Conservation (phyloP, 78 protist genomes). For the Cavenderia fasciculata region DNA sequence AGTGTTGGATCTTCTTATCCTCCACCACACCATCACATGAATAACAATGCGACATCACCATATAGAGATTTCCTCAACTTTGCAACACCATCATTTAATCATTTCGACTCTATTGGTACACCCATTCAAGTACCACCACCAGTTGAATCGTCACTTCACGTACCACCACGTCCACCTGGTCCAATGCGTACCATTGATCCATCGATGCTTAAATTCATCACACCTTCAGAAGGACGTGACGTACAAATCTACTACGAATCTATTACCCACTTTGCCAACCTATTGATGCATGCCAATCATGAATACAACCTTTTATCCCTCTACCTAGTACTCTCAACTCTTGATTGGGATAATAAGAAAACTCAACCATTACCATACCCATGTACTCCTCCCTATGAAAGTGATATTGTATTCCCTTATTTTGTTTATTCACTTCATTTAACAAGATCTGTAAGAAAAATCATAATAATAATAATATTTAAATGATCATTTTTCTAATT, state of each 20-base stretch:
- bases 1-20: no score
- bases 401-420: conserved; percentile 67
- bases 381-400: conserved; percentile 65
- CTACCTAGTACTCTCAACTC: conserved; percentile 30
- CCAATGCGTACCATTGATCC: conserved; percentile 29
- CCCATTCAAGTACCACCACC: conserved; percentile 16
- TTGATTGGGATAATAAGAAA: conserved; percentile 74
- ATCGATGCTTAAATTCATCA: conserved; percentile 16
- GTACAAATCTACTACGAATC: conserved; percentile 54
- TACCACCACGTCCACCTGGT: conserved; percentile 72
- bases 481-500: neutral
- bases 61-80: conserved; percentile 47
- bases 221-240: conserved; percentile 64
- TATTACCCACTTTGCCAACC: conserved; percentile 27
- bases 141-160: conserved; percentile 6
- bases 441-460: conserved; percentile 36
- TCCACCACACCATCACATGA: neutral
- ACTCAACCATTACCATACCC: conserved; percentile 66
- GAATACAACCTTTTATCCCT: conserved; percentile 14
- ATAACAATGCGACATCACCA: neutral
- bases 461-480: neutral
- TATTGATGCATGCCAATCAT: neutral
- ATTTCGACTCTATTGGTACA: conserved; percentile 43
- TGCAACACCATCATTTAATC: conserved; percentile 26
- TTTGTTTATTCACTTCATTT: conserved; percentile 37